phyloP scores from a whole-genome alignment of 768 basidiomycete genomes.

The Russula sp. region DNA sequence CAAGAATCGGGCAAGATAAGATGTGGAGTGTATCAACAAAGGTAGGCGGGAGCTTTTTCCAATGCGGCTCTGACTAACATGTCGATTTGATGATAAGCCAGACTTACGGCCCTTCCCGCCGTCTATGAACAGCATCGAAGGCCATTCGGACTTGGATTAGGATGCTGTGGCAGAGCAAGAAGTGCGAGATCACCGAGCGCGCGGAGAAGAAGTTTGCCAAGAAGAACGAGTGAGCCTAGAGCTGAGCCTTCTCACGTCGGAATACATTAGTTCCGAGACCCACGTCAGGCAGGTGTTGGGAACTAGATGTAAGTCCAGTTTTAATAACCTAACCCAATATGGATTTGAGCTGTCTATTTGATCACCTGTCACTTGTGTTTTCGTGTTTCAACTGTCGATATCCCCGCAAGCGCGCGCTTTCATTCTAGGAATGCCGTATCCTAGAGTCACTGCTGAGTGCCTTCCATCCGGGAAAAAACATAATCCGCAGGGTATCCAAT shows the following conservation, averaged over 20 bases:
- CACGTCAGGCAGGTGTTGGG: not conserved
- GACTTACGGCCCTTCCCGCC: too few species aligned
- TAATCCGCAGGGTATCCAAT: not conserved
- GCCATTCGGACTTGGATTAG: conserved; percentile 80
- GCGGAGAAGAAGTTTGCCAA: conserved; percentile 91
- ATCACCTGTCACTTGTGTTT: not conserved
- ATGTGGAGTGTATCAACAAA: not conserved
- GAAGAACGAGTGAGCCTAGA: conserved; percentile 60
- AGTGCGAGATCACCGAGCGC: conserved; percentile 77
- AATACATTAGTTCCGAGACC: not conserved
- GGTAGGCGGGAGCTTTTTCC: not conserved
- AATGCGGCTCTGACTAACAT: not conserved
- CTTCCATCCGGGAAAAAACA: not conserved
- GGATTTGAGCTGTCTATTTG: not conserved
- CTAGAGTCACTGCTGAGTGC: not conserved
- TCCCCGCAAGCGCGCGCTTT: not conserved
- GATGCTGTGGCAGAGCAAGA: conserved; percentile 67
- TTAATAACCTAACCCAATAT: not conserved
- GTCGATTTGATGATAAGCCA: not conserved
- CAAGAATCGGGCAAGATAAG: not conserved
- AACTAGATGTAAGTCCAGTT: too few species aligned
- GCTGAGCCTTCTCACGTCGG: not conserved
- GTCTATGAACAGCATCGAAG: not conserved
- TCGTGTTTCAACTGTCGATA: not conserved
- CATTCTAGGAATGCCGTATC: not conserved